These are phyloP conservation scores for Naganishia friedmannii DNA, from an alignment of 768 basidiomycete species.

Conservation along the genomic window DNA sequence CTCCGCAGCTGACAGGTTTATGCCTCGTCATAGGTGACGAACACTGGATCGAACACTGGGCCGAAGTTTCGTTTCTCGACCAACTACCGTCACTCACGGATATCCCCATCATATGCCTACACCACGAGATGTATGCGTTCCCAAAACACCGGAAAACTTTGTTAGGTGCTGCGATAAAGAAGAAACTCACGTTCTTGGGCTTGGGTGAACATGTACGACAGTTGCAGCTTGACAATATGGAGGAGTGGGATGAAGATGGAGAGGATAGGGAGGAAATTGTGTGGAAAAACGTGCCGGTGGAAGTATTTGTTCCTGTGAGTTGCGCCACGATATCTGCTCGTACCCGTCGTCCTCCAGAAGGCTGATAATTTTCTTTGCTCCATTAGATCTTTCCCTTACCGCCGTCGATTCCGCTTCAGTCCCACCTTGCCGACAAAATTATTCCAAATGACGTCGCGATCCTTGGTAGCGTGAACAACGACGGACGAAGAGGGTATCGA, in stretches of 20 bases:
- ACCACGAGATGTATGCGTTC: constrained; percentile 17
- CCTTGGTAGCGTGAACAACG: neutral
- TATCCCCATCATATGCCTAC: constrained; percentile 19
- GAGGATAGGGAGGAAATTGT: neutral
- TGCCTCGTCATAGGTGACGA: constrained; percentile 3
- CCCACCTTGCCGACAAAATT: neutral
- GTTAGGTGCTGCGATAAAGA: neutral
- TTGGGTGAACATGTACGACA: constrained; percentile 6
- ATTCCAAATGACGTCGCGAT: constrained; percentile 11
- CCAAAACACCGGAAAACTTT: neutral
- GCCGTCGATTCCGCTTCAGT: neutral
- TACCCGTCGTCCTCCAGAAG: too few relatives aligned
- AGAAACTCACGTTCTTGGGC: constrained; percentile 14
- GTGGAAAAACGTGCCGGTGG: constrained; percentile 5
- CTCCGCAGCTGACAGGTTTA: neutral
- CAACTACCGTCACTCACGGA: constrained; percentile 3
- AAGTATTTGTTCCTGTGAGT: constrained; percentile 14
- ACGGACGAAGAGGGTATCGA: neutral
- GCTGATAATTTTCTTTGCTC: neutral
- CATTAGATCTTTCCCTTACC: constrained; percentile 7
- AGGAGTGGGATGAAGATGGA: neutral
- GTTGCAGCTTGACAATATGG: neutral
- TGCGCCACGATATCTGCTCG: too few relatives aligned
- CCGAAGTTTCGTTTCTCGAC: neutral
- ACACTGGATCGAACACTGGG: constrained; percentile 11